A percentile compares a stretch with the other conserved stretches of the same genome.
Conservation (phyloP, 139 green algal genomes). For the Monoraphidium neglectum region DNA sequence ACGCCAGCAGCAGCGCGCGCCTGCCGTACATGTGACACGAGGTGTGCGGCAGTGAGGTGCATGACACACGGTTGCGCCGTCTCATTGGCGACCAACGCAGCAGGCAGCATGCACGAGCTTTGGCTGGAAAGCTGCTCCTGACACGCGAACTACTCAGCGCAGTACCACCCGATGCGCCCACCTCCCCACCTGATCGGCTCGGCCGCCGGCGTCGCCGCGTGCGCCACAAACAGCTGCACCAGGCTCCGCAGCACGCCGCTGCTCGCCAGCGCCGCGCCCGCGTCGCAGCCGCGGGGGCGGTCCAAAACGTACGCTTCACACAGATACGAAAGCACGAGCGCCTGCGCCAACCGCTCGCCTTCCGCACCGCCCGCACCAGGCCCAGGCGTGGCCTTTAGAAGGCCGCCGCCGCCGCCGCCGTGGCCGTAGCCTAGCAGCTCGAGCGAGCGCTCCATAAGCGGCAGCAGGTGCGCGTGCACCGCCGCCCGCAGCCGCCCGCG, state of each 20-base stretch:
- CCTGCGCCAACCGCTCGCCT: slow-evolving; percentile 30
- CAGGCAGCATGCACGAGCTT: background rate
- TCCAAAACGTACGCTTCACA: slow-evolving; percentile 34
- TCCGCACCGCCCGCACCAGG: too few relatives aligned
- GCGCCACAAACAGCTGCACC: slow-evolving; percentile 20
- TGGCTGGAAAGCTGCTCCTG: background rate
- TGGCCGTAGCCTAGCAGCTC: slow-evolving; percentile 25
- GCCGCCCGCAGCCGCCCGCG: slow-evolving; percentile 30
- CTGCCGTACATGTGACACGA: background rate
- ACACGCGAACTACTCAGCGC: background rate
- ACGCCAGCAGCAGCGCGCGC: slow-evolving; percentile 32
- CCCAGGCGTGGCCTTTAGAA: too few relatives aligned
- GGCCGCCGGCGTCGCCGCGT: slow-evolving; percentile 3
- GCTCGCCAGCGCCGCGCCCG: slow-evolving; percentile 16
- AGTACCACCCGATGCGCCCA: background rate
- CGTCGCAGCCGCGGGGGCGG: slow-evolving; percentile 30
- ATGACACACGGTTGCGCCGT: background rate
- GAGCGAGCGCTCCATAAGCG: slow-evolving; percentile 34
- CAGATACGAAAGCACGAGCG: slow-evolving; percentile 35
- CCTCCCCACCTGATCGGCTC: slow-evolving; percentile 30
- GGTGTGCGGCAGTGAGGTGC: background rate
- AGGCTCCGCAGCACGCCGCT: slow-evolving; percentile 33
- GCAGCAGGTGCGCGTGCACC: slow-evolving; percentile 36
- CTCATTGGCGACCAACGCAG: background rate
- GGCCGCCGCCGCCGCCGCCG: slow-evolving; percentile 1